phyloP scores from a whole-genome alignment of 495 filamentous ascomycete species.

The Trichoderma orchidacearum region DNA sequence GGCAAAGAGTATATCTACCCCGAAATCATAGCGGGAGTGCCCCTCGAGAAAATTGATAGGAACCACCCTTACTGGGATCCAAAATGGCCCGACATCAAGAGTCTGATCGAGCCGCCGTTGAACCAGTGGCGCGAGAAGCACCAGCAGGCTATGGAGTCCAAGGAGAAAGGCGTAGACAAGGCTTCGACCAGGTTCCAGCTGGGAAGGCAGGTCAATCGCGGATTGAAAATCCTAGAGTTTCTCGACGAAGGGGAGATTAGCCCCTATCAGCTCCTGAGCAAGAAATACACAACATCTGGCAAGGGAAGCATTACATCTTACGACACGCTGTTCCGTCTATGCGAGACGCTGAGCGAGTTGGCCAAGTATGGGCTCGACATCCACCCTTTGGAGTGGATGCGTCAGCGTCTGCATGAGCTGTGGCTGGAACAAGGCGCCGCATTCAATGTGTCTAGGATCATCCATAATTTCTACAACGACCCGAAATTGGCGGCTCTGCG shows the following conservation, averaged over 20 bases:
- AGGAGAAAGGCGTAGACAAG: conserved; percentile 1
- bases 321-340: conserved; percentile 32
- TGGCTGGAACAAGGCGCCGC: conserved; percentile 17
- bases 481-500: conserved; percentile 23
- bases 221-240: conserved; percentile 26
- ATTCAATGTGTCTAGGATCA: conserved; percentile 25
- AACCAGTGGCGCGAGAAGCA: conserved; percentile 23
- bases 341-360: conserved; percentile 31
- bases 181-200: conserved; percentile 19
- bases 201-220: conserved; percentile 33
- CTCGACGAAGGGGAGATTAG: conserved; percentile 26
- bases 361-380: conserved; percentile 28
- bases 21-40: conserved; percentile 26
- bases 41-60: conserved; percentile 25
- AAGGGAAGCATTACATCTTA: conserved; percentile 22
- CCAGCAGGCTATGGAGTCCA: conserved; percentile 10
- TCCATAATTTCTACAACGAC: conserved; percentile 31
- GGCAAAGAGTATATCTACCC: conserved; percentile 24
- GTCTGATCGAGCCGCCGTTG: conserved; percentile 14
- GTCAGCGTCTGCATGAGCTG: conserved; percentile 30
- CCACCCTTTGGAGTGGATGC: conserved; percentile 31
- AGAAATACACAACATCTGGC: conserved; percentile 21
- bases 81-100: conserved; percentile 23
- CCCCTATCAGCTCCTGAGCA: conserved; percentile 32
- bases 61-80: conserved; percentile 32